Evolutionary conservation across 768 basidiomycete genomes (phyloP).

Genomic region (Lentinula sp.): DNA sequence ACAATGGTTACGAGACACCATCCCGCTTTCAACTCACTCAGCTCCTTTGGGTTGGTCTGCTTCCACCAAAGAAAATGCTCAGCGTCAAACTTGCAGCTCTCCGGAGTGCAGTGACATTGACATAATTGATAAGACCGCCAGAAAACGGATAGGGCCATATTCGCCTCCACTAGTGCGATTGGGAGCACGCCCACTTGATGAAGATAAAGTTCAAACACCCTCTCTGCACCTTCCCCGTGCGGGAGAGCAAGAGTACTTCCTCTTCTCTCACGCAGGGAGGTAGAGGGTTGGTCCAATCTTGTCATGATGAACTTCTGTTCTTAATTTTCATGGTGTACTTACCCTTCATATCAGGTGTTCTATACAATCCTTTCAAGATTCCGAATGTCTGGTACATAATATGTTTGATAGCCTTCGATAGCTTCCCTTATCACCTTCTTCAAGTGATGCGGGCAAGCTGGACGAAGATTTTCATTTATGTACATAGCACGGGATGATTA

Average conservation of each 20-base stretch:
- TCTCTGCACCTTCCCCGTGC: background rate
- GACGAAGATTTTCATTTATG: no score
- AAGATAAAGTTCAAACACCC: background rate
- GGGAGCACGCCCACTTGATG: background rate
- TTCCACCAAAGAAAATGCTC: background rate
- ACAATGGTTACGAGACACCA: slow-evolving; percentile 59
- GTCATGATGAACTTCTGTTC: no score
- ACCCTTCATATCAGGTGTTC: no score
- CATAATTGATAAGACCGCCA: background rate
- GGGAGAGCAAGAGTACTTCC: background rate
- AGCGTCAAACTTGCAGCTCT: background rate
- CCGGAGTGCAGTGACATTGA: background rate
- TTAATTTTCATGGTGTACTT: no score
- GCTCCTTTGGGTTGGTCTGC: background rate
- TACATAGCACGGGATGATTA: no score
- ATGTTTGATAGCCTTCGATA: no score
- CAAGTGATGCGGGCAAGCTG: no score
- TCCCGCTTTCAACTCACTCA: slow-evolving; percentile 29
- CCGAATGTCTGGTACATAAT: no score
- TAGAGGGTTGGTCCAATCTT: background rate
- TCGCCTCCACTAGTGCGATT: background rate
- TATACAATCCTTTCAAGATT: no score
- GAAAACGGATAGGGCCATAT: background rate
- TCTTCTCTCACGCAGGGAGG: background rate
- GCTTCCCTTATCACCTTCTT: no score